These are phyloP conservation scores for Monosporascus cannonballus DNA, from an alignment of 2,329 filamentous ascomycete genomes.

Conservation along the genomic window DNA sequence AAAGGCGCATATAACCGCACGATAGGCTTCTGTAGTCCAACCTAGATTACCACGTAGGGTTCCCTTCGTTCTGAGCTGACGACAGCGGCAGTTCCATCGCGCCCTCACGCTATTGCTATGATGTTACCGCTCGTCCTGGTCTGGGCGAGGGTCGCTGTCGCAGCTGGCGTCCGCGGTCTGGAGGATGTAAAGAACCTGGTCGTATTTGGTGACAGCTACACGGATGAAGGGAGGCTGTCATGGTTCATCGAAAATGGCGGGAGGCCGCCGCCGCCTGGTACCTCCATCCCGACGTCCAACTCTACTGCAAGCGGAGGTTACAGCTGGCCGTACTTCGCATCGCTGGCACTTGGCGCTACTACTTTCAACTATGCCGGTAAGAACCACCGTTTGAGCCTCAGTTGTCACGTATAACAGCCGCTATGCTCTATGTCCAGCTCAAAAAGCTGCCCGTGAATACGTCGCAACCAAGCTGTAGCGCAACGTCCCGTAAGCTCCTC, in stretches of 20 bases:
- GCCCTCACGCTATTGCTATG: not conserved
- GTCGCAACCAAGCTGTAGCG: not conserved
- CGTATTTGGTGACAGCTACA: constrained; percentile 71
- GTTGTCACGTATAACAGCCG: not conserved
- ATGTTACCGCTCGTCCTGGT: constrained; percentile 3
- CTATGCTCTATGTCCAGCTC: not conserved
- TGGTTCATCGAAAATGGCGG: constrained; percentile 58
- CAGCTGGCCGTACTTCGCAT: constrained; percentile 63
- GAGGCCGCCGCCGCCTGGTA: constrained; percentile 55
- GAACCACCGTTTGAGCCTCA: not conserved
- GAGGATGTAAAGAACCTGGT: constrained; percentile 53
- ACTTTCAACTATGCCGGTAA: constrained; percentile 59
- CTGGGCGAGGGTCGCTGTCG: constrained; percentile 1
- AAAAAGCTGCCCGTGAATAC: not conserved
- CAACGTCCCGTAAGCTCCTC: not conserved
- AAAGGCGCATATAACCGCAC: not conserved
- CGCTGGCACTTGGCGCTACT: constrained; percentile 49
- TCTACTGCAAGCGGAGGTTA: constrained; percentile 58
- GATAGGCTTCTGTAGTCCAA: not conserved
- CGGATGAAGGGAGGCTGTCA: constrained; percentile 60
- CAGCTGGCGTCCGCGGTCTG: not conserved
- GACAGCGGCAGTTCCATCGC: not conserved
- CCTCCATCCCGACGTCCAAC: constrained; percentile 38
- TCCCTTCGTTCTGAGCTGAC: not conserved
- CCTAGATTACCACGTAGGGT: not conserved